These are phyloP conservation scores for Nakazawaea populi DNA, from an alignment of 805 yeast genomes.

Conservation along the genomic window DNA sequence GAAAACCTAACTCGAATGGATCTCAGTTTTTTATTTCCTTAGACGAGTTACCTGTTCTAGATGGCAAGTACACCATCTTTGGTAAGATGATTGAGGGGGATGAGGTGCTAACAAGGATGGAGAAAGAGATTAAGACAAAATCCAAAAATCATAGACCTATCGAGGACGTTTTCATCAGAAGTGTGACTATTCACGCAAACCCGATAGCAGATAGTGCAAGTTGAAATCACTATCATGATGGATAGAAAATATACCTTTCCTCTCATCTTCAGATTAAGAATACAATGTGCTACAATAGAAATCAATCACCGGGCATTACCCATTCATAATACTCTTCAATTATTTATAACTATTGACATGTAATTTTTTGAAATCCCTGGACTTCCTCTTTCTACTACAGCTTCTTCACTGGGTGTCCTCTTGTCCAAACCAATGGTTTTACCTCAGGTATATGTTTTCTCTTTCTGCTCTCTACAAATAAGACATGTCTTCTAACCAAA, in stretches of 20 bases:
- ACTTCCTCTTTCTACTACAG: conserved; percentile 9
- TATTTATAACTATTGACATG: conserved; percentile 3
- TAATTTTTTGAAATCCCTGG: neutral
- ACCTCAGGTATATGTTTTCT: conserved; percentile 61
- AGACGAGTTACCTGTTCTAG: conserved; percentile 17
- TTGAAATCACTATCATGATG: neutral
- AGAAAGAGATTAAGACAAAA: conserved; percentile 22
- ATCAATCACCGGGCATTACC: too few relatives aligned
- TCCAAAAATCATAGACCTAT: conserved; percentile 30
- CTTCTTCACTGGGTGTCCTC: conserved; percentile 34
- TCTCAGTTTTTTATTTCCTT: conserved; percentile 48
- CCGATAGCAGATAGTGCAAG: conserved; percentile 27
- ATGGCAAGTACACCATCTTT: conserved; percentile 21
- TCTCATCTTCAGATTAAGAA: too few relatives aligned
- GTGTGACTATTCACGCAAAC: conserved; percentile 35
- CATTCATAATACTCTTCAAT: neutral
- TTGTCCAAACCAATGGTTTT: conserved; percentile 41
- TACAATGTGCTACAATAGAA: neutral
- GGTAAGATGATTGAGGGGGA: conserved; percentile 16
- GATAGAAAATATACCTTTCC: neutral
- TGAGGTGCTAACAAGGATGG: conserved; percentile 20
- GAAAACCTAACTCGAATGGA: conserved; percentile 51
- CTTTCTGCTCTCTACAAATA: conserved; percentile 84
- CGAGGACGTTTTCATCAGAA: conserved; percentile 21
- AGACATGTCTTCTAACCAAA: conserved; percentile 80